Percentiles rank a stretch among this genome's conserved stretches.
Conservation (phyloP, 305 asterid genomes). For the Plantago lanceolata region DNA sequence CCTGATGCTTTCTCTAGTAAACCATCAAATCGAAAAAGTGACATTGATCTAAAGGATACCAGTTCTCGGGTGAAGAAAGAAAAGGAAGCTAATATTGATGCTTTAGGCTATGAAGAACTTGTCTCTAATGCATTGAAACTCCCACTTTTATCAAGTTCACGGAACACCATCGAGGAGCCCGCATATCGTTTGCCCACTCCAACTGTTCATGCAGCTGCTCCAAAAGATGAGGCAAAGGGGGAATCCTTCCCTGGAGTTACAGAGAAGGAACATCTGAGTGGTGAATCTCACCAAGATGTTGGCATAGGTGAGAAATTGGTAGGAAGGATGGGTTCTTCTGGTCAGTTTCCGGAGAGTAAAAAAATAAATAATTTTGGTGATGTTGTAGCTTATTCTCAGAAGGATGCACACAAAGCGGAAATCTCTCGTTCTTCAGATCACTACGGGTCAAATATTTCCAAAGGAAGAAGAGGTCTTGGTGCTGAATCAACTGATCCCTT, state of each 20-base stretch:
- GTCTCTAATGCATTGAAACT: conserved; percentile 73
- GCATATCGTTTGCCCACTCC: conserved; percentile 33
- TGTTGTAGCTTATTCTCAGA: conserved; percentile 34
- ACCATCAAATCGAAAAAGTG: conserved; percentile 26
- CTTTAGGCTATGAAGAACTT: conserved; percentile 64
- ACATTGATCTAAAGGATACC: conserved; percentile 8
- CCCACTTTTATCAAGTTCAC: conserved; percentile 61
- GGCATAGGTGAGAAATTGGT: conserved; percentile 39
- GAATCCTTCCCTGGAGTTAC: conserved; percentile 32
- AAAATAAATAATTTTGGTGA: conserved; percentile 33
- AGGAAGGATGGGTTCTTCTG: conserved; percentile 38
- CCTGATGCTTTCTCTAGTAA: conserved; percentile 29
- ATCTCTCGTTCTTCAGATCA: conserved; percentile 35
- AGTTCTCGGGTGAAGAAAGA: conserved; percentile 37
- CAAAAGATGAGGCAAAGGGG: conserved; percentile 33
- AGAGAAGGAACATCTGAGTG: conserved; percentile 43
- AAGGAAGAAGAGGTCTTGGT: conserved; percentile 36
- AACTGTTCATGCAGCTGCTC: conserved; percentile 26
- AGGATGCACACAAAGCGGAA: conserved; percentile 34
- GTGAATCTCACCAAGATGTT: conserved; percentile 35
- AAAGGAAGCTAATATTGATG: conserved; percentile 43
- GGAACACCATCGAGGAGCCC: conserved; percentile 27
- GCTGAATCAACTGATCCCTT: conserved; percentile 32
- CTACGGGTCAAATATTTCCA: conserved; percentile 34
- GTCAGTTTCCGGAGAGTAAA: conserved; percentile 36